A percentile compares a stretch with the other conserved stretches of the same genome.
Evolutionary conservation across 257 asterid genomes (phyloP).

Genomic region (Rauvolfia tetraphylla): DNA sequence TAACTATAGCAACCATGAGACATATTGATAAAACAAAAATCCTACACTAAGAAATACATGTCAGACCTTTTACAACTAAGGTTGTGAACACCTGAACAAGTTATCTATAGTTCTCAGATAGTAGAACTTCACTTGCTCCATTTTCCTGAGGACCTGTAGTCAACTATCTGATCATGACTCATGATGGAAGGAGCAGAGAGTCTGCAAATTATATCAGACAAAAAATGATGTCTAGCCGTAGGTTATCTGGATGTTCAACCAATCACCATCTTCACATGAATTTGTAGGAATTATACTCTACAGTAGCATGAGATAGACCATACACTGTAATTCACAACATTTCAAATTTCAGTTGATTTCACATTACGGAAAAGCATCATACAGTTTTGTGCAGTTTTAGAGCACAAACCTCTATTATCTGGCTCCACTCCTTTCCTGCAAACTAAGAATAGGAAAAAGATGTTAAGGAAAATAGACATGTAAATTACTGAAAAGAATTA

Average conservation of each 20-base stretch:
- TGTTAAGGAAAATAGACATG: neutral
- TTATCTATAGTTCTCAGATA: neutral
- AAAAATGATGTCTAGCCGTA: slow-evolving; percentile 23
- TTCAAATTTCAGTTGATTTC: neutral
- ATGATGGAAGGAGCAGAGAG: slow-evolving; percentile 22
- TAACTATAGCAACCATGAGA: neutral
- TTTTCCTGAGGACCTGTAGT: slow-evolving; percentile 24
- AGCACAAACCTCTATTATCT: slow-evolving; percentile 75
- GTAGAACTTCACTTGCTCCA: slow-evolving; percentile 19
- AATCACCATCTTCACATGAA: slow-evolving; percentile 22
- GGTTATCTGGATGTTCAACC: slow-evolving; percentile 25
- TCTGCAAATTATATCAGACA: slow-evolving; percentile 28
- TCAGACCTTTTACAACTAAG: slow-evolving; percentile 5
- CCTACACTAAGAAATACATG: neutral
- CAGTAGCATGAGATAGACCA: neutral
- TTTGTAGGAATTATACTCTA: neutral
- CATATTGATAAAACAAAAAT: neutral
- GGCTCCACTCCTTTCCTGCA: slow-evolving; percentile 82
- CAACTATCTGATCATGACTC: slow-evolving; percentile 32
- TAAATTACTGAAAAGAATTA: neutral
- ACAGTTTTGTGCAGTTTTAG: slow-evolving; percentile 6
- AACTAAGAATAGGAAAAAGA: slow-evolving; percentile 37
- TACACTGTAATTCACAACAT: neutral
- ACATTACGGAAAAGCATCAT: neutral
- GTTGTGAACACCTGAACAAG: slow-evolving; percentile 5